Percentiles rank a stretch among this genome's conserved stretches.
phyloP scores from a whole-genome alignment of 306 rosid genomes.

The Lathyrus tuberosus region DNA sequence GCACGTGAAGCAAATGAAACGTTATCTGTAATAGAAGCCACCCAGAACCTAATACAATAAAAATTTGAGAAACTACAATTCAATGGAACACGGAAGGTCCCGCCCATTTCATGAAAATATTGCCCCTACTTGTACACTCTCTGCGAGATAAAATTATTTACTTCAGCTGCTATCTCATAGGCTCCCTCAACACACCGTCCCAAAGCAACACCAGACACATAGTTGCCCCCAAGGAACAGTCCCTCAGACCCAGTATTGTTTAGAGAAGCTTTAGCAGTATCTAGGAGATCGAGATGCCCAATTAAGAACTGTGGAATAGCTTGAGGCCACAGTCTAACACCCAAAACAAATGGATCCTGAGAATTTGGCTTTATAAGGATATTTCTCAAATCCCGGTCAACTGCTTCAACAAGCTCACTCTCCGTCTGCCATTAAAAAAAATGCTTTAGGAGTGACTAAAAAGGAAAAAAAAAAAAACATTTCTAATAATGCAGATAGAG shows the following conservation, averaged over 20 bases:
- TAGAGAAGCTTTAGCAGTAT: slow-evolving; percentile 70
- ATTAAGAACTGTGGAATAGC: slow-evolving; percentile 95
- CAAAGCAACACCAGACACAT: slow-evolving; percentile 90
- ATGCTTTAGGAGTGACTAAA: slow-evolving; percentile 31
- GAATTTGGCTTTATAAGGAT: slow-evolving; percentile 74
- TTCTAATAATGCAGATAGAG: slow-evolving; percentile 25
- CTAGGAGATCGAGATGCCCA: slow-evolving; percentile 87
- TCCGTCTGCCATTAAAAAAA: slow-evolving; percentile 58
- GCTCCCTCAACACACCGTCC: slow-evolving; percentile 98
- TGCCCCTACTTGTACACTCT: slow-evolving; percentile 54
- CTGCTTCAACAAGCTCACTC: slow-evolving; percentile 76
- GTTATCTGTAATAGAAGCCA: slow-evolving; percentile 24
- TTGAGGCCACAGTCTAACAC: slow-evolving; percentile 89
- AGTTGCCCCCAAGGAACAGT: slow-evolving; percentile 88
- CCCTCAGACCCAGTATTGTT: slow-evolving; percentile 67
- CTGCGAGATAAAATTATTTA: slow-evolving; percentile 63
- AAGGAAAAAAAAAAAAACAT: slow-evolving; percentile 9
- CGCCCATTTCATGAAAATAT: slow-evolving; percentile 31
- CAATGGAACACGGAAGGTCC: slow-evolving; percentile 13
- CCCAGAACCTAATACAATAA: slow-evolving; percentile 32
- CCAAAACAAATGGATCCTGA: slow-evolving; percentile 64
- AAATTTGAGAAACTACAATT: slow-evolving; percentile 36
- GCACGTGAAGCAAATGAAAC: slow-evolving; percentile 26
- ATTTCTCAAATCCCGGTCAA: slow-evolving; percentile 85
- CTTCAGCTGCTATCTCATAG: slow-evolving; percentile 79